Evolutionary conservation across 352 stramenopile genomes (phyloP).

Genomic region (Phytophthora litchii): DNA sequence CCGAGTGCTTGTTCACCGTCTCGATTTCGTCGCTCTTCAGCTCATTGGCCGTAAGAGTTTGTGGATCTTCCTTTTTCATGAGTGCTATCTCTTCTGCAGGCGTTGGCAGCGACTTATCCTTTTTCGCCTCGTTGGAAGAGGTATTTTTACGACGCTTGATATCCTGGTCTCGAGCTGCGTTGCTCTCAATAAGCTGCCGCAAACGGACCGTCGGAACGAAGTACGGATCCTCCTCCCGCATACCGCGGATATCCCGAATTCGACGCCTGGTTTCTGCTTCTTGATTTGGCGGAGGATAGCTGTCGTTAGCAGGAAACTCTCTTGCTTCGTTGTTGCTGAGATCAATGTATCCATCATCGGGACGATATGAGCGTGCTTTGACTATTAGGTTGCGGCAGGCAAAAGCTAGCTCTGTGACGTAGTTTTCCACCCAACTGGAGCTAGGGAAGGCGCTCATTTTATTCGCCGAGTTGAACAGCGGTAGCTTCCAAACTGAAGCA

Average conservation of each 20-base stretch:
- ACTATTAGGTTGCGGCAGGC: slow-evolving; percentile 43
- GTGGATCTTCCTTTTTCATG: slow-evolving; percentile 35
- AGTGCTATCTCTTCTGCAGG: slow-evolving; percentile 18
- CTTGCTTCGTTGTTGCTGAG: slow-evolving; percentile 8
- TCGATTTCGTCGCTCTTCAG: slow-evolving; percentile 21
- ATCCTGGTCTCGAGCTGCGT: slow-evolving; percentile 18
- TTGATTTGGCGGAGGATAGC: slow-evolving; percentile 5
- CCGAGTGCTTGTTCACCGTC: not conserved
- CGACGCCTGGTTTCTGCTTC: slow-evolving; percentile 48
- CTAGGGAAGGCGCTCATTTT: slow-evolving; percentile 48
- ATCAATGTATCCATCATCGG: slow-evolving; percentile 20
- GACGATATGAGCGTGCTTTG: slow-evolving; percentile 22
- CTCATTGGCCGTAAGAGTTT: slow-evolving; percentile 4
- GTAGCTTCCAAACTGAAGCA: slow-evolving; percentile 68
- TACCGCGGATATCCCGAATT: slow-evolving; percentile 65
- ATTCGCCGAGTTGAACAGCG: slow-evolving; percentile 59
- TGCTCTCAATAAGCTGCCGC: slow-evolving; percentile 53
- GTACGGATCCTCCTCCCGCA: slow-evolving; percentile 70
- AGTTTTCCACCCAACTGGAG: slow-evolving; percentile 81
- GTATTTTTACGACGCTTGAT: not conserved
- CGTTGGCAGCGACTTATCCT: slow-evolving; percentile 5
- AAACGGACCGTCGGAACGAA: slow-evolving; percentile 42
- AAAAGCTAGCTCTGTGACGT: slow-evolving; percentile 52
- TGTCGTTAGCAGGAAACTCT: not conserved
- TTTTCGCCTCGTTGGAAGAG: not conserved